These are phyloP conservation scores for Diaporthe helianthi DNA, from an alignment of 2,329 filamentous ascomycete species.

Conservation along the genomic window DNA sequence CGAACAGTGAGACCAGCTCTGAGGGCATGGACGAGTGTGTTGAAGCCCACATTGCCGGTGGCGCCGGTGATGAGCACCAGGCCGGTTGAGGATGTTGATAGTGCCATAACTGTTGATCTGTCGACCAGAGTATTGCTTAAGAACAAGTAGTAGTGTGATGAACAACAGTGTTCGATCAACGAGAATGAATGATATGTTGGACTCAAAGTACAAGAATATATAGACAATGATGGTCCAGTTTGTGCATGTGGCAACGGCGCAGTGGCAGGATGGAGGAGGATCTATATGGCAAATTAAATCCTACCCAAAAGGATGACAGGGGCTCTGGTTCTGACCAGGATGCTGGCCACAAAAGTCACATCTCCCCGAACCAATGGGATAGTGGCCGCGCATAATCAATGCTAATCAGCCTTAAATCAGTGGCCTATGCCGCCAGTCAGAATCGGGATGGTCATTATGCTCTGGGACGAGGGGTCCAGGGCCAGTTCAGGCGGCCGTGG, in stretches of 20 bases:
- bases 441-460: background rate
- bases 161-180: background rate
- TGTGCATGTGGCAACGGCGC: background rate
- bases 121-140: background rate
- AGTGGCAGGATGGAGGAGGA: background rate
- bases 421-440: background rate
- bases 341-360: background rate
- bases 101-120: background rate
- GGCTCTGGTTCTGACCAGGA: background rate
- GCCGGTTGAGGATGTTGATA: conserved; percentile 25
- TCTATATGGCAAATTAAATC: conserved; percentile 13
- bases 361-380: background rate
- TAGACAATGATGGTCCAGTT: background rate
- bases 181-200: background rate
- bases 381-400: background rate
- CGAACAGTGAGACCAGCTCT: conserved; percentile 33
- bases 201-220: background rate
- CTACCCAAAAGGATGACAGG: background rate
- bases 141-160: background rate
- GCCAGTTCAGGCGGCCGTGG: conserved; percentile 19
- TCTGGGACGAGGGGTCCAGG: background rate
- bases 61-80: conserved; percentile 35
- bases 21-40: conserved; percentile 33
- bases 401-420: conserved; percentile 14
- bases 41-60: conserved; percentile 37